Evolutionary conservation across 371 early-diverging fungal genomes (phyloP), one percentile per base, ranked within the genome.

Genomic region (Rhizopus stolonifer): DNA sequence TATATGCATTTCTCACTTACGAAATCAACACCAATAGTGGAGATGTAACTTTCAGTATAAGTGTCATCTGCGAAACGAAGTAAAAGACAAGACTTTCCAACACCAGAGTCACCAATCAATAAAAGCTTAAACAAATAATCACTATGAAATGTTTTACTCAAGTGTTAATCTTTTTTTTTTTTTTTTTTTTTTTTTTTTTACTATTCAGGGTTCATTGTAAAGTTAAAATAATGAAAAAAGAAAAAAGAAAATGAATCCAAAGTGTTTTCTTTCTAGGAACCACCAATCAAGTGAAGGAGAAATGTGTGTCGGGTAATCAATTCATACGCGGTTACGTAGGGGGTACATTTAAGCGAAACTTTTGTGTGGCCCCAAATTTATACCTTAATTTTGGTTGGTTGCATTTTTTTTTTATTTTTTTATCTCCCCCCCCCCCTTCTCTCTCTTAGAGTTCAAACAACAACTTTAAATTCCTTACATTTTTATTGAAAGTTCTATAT

Each of bases 1-100:
- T 29, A 29, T 29, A 9, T 29, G 29, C 6, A 29, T 9, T 29
- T 9, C 11, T 14, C 6, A 68, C 82, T 70, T 83, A 85, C 87
- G 64, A 90, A 91, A 80, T 99, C 99, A 25, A 99, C 98, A 46
- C 99, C 99, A 56, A 99, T 99, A 58, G 99, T 99, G 47, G 96
- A 93, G 72, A 96, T 96, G 79, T 96, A 98, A 61, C 92, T 91
- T 67, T 94, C 93, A 23, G 96, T 96, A 78, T 95, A 99, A 47
- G 95, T 95, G 81, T 96, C 96, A 74, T 99, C 99, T 18, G 97
- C 95, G 71, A 98, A 99, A 67, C 99, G 92, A 26, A 94, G 87
- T 58, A 99, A 84, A 48, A 99, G 81, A 72, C 98, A 98, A 53
- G 95, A 94, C 83, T 99, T 99, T 54, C 99, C 99, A 32, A 99